A percentile compares a stretch with the other conserved stretches of the same genome.
These are phyloP conservation scores for Suhomyces xylopsoci DNA, from an alignment of 805 yeast genomes.

Conservation along the genomic window DNA sequence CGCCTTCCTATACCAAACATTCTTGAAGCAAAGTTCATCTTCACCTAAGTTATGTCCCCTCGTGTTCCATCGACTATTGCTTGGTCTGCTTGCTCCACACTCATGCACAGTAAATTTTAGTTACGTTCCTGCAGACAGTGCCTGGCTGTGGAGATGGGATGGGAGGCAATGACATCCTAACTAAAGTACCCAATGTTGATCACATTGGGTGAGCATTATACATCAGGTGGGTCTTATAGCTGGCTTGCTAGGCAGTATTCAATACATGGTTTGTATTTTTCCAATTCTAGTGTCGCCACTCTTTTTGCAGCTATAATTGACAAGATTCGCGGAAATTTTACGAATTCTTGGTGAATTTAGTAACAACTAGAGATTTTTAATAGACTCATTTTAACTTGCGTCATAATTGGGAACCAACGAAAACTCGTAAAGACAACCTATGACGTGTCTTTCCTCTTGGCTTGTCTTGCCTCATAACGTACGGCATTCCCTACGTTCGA, in stretches of 20 bases:
- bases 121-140: neutral
- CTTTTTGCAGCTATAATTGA: neutral
- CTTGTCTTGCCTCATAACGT: neutral
- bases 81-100: neutral
- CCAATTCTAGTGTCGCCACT: neutral
- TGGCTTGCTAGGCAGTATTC: neutral
- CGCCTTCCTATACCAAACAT: neutral
- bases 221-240: too few relatives aligned
- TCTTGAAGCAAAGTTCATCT: neutral
- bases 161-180: neutral
- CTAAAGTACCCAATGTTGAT: too few relatives aligned
- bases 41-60: neutral
- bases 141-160: neutral
- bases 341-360: neutral
- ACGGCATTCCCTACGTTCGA: neutral
- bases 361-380: too few relatives aligned
- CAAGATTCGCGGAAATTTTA: neutral
- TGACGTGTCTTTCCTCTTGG: neutral
- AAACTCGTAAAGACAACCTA: neutral
- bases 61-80: neutral
- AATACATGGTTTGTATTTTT: neutral
- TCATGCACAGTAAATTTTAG: neutral
- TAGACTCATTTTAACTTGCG: neutral
- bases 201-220: too few relatives aligned
- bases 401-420: neutral